Conservation (phyloP, 78 protist genomes). For the Dictyostelium citrinum region DNA sequence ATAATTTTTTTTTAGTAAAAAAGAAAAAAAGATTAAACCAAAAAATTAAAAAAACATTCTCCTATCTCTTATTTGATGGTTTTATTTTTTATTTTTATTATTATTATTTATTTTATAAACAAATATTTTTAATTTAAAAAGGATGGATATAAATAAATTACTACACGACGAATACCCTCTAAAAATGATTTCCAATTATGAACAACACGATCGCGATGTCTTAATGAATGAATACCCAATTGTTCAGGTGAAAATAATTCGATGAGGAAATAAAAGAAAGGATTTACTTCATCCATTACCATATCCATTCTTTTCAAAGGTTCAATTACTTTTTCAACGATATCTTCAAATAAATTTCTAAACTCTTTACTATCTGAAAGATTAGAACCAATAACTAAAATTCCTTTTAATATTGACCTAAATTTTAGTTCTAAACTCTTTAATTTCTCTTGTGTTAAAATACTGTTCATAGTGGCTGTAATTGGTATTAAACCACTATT, state of each 20-base stretch:
- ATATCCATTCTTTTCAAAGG: conserved; percentile 55
- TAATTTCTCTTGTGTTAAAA: conserved; percentile 29
- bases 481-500: neutral
- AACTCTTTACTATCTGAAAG: conserved; percentile 73
- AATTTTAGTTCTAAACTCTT: conserved; percentile 29
- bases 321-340: conserved; percentile 63
- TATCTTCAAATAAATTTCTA: conserved; percentile 71
- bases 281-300: conserved; percentile 15
- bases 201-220: conserved; percentile 48
- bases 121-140: neutral
- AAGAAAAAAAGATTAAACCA: neutral
- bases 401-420: conserved; percentile 50
- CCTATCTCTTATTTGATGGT: neutral
- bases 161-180: conserved; percentile 42
- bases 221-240: neutral
- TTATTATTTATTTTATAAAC: no score
- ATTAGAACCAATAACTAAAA: conserved; percentile 44
- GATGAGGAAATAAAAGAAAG: conserved; percentile 19
- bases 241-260: conserved; percentile 52
- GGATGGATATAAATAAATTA: conserved; percentile 25
- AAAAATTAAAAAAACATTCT: neutral
- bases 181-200: conserved; percentile 70
- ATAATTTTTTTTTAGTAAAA: neutral
- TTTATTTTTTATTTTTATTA: neutral
- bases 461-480: neutral